phyloP scores from a whole-genome alignment of 2,329 filamentous ascomycete species.

The Escovopsis weberi region DNA sequence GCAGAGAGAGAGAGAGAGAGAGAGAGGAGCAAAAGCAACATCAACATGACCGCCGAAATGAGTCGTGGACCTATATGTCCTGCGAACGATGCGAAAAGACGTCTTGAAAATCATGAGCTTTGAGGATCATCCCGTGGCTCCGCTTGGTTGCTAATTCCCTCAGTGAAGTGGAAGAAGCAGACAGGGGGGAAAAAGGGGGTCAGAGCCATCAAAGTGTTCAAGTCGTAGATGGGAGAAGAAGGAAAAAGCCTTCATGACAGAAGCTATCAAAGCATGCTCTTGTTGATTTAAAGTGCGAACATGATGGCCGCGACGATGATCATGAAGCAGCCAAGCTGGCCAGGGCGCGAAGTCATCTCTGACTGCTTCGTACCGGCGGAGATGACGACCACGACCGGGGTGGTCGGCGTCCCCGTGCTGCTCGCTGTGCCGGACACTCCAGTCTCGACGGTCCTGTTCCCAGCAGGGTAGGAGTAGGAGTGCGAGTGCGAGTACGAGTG shows the following conservation, averaged over 20 bases:
- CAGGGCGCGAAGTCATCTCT: slow-evolving; percentile 16
- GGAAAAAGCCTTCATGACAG: no score
- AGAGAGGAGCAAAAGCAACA: not conserved
- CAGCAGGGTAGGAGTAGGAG: slow-evolving; percentile 11
- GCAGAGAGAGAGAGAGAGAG: not conserved
- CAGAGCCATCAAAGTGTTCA: no score
- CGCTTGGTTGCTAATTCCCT: no score
- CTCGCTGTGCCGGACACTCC: slow-evolving; percentile 14
- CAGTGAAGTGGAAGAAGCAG: no score
- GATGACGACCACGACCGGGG: slow-evolving; percentile 14
- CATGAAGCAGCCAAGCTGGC: slow-evolving; percentile 20
- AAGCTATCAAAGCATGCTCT: not conserved
- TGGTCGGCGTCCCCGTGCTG: slow-evolving; percentile 8
- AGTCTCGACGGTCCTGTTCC: slow-evolving; percentile 15
- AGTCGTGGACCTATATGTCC: no score
- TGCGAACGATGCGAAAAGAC: no score
- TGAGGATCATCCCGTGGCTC: no score
- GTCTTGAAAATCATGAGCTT: no score
- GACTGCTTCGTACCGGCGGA: slow-evolving; percentile 20
- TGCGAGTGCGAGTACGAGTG: no score
- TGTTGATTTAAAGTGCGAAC: slow-evolving; percentile 16
- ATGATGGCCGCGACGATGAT: slow-evolving; percentile 22
- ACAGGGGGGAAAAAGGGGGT: no score
- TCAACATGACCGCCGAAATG: no score
- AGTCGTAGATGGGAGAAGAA: no score